Conservation (phyloP, 768 basidiomycete species). For the Boletus patriciae region DNA sequence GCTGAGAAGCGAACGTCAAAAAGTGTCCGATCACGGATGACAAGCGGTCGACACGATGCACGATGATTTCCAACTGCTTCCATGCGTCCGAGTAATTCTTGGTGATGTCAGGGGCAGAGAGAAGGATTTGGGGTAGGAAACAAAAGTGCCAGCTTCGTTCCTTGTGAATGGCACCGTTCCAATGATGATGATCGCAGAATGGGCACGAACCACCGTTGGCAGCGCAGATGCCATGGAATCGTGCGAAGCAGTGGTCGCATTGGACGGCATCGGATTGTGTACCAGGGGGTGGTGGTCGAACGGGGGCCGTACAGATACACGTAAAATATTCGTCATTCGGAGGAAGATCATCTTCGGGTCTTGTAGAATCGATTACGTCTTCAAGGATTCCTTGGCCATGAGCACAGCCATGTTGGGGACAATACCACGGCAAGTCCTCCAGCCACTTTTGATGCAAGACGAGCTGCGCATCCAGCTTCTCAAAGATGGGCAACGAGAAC, state of each 20-base stretch:
- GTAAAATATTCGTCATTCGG: constrained; percentile 81
- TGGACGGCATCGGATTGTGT: constrained; percentile 80
- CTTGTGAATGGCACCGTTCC: constrained; percentile 84
- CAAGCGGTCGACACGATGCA: constrained; percentile 76
- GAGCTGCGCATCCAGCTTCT: constrained; percentile 69
- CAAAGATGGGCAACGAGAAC: constrained; percentile 72
- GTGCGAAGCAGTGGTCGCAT: constrained; percentile 84
- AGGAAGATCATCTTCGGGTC: constrained; percentile 75
- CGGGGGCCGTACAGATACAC: constrained; percentile 76
- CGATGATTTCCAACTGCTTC: constrained; percentile 76
- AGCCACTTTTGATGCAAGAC: constrained; percentile 69
- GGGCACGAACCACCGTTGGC: constrained; percentile 89
- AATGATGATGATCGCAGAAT: constrained; percentile 89
- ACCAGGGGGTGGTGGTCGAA: constrained; percentile 77
- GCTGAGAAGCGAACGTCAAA: constrained; percentile 66
- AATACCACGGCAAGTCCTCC: constrained; percentile 77
- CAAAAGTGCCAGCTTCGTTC: constrained; percentile 83
- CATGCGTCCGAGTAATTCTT: constrained; percentile 78
- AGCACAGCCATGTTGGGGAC: constrained; percentile 59
- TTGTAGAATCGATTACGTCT: constrained; percentile 74
- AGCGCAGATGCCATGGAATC: constrained; percentile 84
- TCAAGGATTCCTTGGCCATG: constrained; percentile 67
- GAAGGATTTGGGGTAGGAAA: constrained; percentile 68
- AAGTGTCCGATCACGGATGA: constrained; percentile 78
- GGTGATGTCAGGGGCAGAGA: constrained; percentile 74